Evolutionary conservation across 1,139 yeast species (phyloP), one percentile per base, ranked within the genome.

Genomic region (Candida tunisiensis): DNA sequence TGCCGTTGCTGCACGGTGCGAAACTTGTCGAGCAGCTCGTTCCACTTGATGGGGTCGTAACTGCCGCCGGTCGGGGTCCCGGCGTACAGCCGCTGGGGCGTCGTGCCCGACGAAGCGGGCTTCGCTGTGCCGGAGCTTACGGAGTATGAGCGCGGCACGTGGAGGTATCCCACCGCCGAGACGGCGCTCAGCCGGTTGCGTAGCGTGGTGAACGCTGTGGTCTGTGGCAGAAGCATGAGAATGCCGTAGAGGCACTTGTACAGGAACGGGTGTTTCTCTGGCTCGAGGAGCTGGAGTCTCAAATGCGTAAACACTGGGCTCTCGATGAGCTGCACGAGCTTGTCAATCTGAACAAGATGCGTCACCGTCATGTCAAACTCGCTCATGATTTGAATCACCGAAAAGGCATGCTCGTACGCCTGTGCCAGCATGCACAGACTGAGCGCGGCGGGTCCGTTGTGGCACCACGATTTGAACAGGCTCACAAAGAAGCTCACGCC

Each of bases 171-270:
- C 27, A 56, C 51, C 4, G 57, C 48, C 10, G 65, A 54, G 23
- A 67, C 65, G 24, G 79, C 62, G 31, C 67, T 67, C 29, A 88
- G 60, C 34, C 99, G 61, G 44, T 77, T 80, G 36, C 75, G 74
- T 36, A 91, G 60, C 0, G 79, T 71, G 14, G 68, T 71, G 49
- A 82, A 91, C 0, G 98, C 93, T n/a, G 82, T 68, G 0, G 95
- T 80, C 47, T 91, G 99, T 0, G 99, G 99, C 29, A 91, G 55
- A 5, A 91, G 63, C 99, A 91, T 91, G 33, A 91, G 59, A 26
- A 91, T 65, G 1, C 98, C 98, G 46, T 83, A 91, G 17, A 91
- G 62, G 26, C 93, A 78, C 46, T 83, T 82, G 62, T 77, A 80
- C 23, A 91, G 55, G 42, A 66, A 78, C 0, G 93, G 93, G 44